Evolutionary conservation across 202 grass and related monocot species (phyloP).

Genomic region (Sporobolus alterniflorus): DNA sequence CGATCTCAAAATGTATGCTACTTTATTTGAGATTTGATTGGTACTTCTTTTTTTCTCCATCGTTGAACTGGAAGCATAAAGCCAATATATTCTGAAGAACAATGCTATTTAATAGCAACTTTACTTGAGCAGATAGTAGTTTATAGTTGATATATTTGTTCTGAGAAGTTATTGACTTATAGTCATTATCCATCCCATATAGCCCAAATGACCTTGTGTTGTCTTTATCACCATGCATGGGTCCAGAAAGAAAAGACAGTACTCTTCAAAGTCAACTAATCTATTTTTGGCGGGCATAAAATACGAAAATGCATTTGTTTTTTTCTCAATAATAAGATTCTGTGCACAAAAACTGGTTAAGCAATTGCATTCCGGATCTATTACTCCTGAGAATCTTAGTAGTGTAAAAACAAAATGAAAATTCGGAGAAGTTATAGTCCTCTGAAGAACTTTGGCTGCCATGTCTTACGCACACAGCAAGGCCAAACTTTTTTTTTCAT

Average conservation of each 20-base stretch:
- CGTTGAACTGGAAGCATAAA: slow-evolving; percentile 62
- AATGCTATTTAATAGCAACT: slow-evolving; percentile 36
- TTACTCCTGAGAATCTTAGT: not conserved
- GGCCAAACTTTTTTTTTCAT: not conserved
- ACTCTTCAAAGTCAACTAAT: slow-evolving; percentile 41
- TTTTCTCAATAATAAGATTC: not conserved
- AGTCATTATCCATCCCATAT: slow-evolving; percentile 20
- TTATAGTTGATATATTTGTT: slow-evolving; percentile 33
- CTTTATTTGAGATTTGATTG: slow-evolving; percentile 33
- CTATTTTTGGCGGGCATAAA: slow-evolving; percentile 19
- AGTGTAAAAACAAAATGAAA: not conserved
- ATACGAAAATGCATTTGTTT: not conserved
- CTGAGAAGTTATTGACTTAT: slow-evolving; percentile 30
- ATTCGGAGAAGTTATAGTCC: not conserved
- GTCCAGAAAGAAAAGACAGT: slow-evolving; percentile 22
- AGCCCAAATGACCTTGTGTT: slow-evolving; percentile 37
- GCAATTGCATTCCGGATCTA: not conserved
- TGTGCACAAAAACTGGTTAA: not conserved
- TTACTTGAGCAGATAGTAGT: slow-evolving; percentile 50
- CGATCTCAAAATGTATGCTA: slow-evolving; percentile 44
- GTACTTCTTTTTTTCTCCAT: slow-evolving; percentile 13
- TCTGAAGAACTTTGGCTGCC: not conserved
- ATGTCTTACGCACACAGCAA: not conserved
- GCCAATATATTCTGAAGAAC: slow-evolving; percentile 40
- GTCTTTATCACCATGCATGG: slow-evolving; percentile 33